phyloP scores from a whole-genome alignment of 1,284 basidiomycete genomes.

The Moesziomyces sp. region DNA sequence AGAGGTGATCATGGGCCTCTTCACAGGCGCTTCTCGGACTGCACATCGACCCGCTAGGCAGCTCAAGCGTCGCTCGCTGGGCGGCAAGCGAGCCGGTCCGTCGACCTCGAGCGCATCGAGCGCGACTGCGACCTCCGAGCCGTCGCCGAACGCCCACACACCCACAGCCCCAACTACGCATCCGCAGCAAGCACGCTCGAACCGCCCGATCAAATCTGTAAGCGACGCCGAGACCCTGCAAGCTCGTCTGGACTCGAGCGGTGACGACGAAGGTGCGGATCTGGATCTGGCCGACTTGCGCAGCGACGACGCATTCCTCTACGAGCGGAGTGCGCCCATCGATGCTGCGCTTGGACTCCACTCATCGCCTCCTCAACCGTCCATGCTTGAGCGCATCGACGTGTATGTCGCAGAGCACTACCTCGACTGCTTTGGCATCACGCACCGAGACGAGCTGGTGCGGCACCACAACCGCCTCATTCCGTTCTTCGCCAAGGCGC shows the following conservation, averaged over 20 bases:
- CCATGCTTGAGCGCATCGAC: conserved; percentile 18
- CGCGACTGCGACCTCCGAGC: background rate
- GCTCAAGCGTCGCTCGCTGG: conserved; percentile 34
- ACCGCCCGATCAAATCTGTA: too few relatives aligned
- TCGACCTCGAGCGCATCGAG: background rate
- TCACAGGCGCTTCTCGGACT: conserved; percentile 12
- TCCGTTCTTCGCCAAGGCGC: conserved; percentile 31
- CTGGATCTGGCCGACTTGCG: conserved; percentile 26
- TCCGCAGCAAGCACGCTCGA: background rate
- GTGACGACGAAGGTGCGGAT: conserved; percentile 12
- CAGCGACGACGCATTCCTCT: conserved; percentile 29
- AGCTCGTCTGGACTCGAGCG: too few relatives aligned
- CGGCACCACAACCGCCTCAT: conserved; percentile 21
- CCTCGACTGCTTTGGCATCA: conserved; percentile 37
- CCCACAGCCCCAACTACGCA: background rate
- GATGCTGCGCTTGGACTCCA: conserved; percentile 20
- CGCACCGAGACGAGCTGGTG: conserved; percentile 23
- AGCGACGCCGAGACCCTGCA: background rate
- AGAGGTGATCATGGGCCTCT: conserved; percentile 29
- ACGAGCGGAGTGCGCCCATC: conserved; percentile 8
- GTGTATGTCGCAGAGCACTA: conserved; percentile 23
- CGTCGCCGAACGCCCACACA: background rate
- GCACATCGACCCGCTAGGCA: conserved; percentile 9
- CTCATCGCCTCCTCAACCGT: background rate
- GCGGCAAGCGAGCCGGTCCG: background rate